A percentile compares a stretch with the other conserved stretches of the same genome.
These are phyloP conservation scores for Suillus alpinus DNA, from an alignment of 768 basidiomycete genomes.

Conservation along the genomic window DNA sequence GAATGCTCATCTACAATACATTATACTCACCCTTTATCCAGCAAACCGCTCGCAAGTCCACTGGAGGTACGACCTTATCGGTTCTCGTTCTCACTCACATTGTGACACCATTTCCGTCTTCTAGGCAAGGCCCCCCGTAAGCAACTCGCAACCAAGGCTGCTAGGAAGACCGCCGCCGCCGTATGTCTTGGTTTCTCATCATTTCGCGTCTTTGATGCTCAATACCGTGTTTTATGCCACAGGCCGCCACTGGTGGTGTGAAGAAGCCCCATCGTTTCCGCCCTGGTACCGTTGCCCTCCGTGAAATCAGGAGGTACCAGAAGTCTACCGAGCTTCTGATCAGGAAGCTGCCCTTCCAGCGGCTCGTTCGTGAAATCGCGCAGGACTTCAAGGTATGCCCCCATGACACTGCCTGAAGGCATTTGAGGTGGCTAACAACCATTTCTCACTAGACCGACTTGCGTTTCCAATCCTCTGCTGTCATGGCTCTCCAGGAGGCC, in stretches of 20 bases:
- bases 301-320: constrained; percentile 98
- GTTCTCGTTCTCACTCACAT: constrained; percentile 11
- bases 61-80: constrained; percentile 70
- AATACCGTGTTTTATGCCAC: constrained; percentile 3
- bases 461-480: constrained; percentile 94
- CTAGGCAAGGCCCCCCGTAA: constrained; percentile 88
- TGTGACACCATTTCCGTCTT: constrained; percentile 22
- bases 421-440: neutral
- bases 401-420: neutral
- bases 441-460: constrained; percentile 63
- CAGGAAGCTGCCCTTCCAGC: constrained; percentile 99
- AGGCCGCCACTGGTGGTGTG: constrained; percentile 91
- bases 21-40: constrained; percentile 27
- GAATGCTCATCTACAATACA: neutral
- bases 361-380: constrained; percentile 95
- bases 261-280: constrained; percentile 99
- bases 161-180: constrained; percentile 77
- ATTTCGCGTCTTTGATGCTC: neutral
- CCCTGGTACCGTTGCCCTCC: constrained; percentile 97
- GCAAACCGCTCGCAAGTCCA: constrained; percentile 99
- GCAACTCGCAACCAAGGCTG: constrained; percentile 94
- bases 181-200: constrained; percentile 38
- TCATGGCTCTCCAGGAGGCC: constrained; percentile 92
- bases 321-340: constrained; percentile 99
- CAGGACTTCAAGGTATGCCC: constrained; percentile 86